Evolutionary conservation across 148 eudicot species (phyloP).

Genomic region (Talinum fruticosum): DNA sequence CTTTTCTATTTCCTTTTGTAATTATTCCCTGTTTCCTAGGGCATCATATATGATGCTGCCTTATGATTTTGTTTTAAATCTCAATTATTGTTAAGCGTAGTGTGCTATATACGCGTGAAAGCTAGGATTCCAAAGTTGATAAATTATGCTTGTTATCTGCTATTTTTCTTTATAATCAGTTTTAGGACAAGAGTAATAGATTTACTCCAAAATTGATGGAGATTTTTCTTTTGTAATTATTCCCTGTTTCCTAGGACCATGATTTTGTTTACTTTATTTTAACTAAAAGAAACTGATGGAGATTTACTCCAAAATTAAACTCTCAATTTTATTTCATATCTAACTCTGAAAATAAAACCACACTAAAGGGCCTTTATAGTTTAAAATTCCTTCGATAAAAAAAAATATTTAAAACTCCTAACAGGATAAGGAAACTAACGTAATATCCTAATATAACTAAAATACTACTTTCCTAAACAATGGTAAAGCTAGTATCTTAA

Average conservation of each 20-base stretch:
- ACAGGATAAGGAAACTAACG: not conserved
- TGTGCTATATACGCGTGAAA: not conserved
- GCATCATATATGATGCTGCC: not conserved
- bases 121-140: not conserved
- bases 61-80: not conserved
- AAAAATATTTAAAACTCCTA: not conserved
- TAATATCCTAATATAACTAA: not conserved
- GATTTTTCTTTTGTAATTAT: too few species aligned
- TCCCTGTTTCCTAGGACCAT: too few species aligned
- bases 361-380: too few species aligned
- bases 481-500: not conserved
- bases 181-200: not conserved
- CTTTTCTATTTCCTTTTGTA: constrained; percentile 10
- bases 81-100: not conserved
- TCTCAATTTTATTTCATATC: not conserved
- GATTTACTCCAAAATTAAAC: not conserved
- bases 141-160: not conserved
- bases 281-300: not conserved
- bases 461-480: not conserved
- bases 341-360: not conserved
- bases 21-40: not conserved
- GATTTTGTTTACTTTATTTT: too few species aligned
- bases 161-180: not conserved
- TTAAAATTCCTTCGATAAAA: too few species aligned
- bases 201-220: too few species aligned